These are phyloP conservation scores for Boletales sp. DNA, from an alignment of 768 basidiomycete genomes.

Conservation along the genomic window DNA sequence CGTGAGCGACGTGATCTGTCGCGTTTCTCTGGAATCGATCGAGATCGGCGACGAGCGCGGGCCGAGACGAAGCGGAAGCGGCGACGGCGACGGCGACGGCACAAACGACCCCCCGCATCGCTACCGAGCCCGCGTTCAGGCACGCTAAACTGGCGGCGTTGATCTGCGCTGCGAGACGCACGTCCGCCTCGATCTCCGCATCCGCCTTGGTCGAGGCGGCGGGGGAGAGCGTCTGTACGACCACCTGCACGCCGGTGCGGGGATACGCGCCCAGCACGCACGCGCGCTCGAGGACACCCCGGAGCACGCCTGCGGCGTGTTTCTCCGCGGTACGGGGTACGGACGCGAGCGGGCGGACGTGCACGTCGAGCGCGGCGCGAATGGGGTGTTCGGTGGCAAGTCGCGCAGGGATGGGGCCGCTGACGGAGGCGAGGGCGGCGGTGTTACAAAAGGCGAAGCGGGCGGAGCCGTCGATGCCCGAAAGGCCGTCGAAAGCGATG, in stretches of 20 bases:
- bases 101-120: constrained; percentile 72
- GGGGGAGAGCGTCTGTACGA: constrained; percentile 55
- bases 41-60: constrained; percentile 47
- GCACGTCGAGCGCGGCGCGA: constrained; percentile 71
- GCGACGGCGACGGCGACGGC: constrained; percentile 64
- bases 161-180: constrained; percentile 59
- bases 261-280: constrained; percentile 68
- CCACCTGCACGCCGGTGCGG: constrained; percentile 73
- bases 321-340: constrained; percentile 71
- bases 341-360: constrained; percentile 63
- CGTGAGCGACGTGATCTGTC: constrained; percentile 30
- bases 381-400: constrained; percentile 66
- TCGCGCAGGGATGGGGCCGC: constrained; percentile 78
- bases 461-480: constrained; percentile 76
- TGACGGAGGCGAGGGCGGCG: constrained; percentile 63
- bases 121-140: constrained; percentile 64
- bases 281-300: constrained; percentile 54
- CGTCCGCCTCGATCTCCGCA: constrained; percentile 23
- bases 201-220: neutral
- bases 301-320: constrained; percentile 50
- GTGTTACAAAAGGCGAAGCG: constrained; percentile 43
- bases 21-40: constrained; percentile 15
- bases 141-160: constrained; percentile 71
- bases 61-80: constrained; percentile 36
- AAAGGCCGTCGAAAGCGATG: constrained; percentile 56